A percentile compares a stretch with the other conserved stretches of the same genome.
Evolutionary conservation across 768 basidiomycete species (phyloP).

Genomic region (Clitopilus passeckerianus): DNA sequence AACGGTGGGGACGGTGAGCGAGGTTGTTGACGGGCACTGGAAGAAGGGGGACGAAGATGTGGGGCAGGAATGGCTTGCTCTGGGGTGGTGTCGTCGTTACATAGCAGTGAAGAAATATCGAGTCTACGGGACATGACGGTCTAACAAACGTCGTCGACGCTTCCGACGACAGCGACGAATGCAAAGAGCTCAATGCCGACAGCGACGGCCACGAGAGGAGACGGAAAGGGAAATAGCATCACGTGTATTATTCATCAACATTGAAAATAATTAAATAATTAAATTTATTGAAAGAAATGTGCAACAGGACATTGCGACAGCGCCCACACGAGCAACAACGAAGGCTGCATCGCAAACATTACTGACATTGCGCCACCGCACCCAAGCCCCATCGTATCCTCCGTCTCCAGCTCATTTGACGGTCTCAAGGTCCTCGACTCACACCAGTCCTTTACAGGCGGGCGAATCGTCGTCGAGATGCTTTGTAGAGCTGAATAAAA

Average conservation of each 20-base stretch:
- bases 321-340: constrained; percentile 63
- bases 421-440: constrained; percentile 87
- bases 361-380: constrained; percentile 51
- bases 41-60: constrained; percentile 15
- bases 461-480: constrained; percentile 84
- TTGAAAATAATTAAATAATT: constrained; percentile 5
- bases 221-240: constrained; percentile 4
- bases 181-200: not conserved
- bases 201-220: constrained; percentile 6
- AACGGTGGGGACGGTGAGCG: constrained; percentile 10
- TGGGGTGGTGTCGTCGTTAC: constrained; percentile 37
- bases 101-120: constrained; percentile 73
- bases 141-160: constrained; percentile 10
- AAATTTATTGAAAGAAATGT: constrained; percentile 33
- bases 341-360: constrained; percentile 31
- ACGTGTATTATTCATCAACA: constrained; percentile 8
- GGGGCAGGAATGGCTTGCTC: constrained; percentile 19
- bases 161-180: not conserved
- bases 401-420: constrained; percentile 77
- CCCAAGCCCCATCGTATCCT: constrained; percentile 79
- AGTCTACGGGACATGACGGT: constrained; percentile 62
- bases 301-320: constrained; percentile 90
- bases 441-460: constrained; percentile 64
- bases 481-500: constrained; percentile 62
- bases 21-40: constrained; percentile 8